phyloP scores from a whole-genome alignment of 805 yeast species.

The Kodamaea kaohsiungensis region DNA sequence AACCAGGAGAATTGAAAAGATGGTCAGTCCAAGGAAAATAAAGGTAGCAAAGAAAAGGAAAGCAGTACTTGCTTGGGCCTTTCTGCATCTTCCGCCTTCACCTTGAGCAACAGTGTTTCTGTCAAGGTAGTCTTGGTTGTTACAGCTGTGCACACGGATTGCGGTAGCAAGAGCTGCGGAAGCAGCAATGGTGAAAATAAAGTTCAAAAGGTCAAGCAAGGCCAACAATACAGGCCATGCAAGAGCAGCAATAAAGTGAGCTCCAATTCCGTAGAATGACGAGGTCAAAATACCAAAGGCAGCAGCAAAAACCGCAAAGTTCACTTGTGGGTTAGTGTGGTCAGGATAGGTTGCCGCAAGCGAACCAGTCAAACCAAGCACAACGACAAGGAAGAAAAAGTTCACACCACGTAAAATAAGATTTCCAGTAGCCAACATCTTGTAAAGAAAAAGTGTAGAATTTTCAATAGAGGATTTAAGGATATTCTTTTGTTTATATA shows the following conservation, averaged over 20 bases:
- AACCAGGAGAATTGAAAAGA: constrained; percentile 59
- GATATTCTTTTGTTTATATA: constrained; percentile 8
- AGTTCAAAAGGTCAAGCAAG: constrained; percentile 79
- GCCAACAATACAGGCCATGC: constrained; percentile 87
- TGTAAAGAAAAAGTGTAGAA: constrained; percentile 6
- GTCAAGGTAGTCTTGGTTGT: constrained; percentile 63
- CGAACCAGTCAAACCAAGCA: constrained; percentile 88
- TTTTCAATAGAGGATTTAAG: background rate
- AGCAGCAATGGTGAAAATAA: constrained; percentile 90
- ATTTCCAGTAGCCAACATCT: constrained; percentile 73
- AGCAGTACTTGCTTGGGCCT: constrained; percentile 83
- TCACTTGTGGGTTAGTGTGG: constrained; percentile 75
- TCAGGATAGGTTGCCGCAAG: constrained; percentile 62
- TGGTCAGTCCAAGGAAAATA: constrained; percentile 65
- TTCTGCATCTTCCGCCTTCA: constrained; percentile 83
- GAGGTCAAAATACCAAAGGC: constrained; percentile 84
- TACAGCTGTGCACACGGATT: constrained; percentile 83
- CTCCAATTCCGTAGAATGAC: constrained; percentile 73
- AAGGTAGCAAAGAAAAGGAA: constrained; percentile 85
- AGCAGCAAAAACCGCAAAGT: constrained; percentile 83
- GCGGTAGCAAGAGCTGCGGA: constrained; percentile 94
- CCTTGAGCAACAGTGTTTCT: constrained; percentile 75
- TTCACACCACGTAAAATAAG: constrained; percentile 70
- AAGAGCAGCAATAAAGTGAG: constrained; percentile 72
- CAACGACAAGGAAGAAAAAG: constrained; percentile 73